Conservation (phyloP, 2,329 filamentous ascomycete genomes). For the Podosphaera xanthii region DNA sequence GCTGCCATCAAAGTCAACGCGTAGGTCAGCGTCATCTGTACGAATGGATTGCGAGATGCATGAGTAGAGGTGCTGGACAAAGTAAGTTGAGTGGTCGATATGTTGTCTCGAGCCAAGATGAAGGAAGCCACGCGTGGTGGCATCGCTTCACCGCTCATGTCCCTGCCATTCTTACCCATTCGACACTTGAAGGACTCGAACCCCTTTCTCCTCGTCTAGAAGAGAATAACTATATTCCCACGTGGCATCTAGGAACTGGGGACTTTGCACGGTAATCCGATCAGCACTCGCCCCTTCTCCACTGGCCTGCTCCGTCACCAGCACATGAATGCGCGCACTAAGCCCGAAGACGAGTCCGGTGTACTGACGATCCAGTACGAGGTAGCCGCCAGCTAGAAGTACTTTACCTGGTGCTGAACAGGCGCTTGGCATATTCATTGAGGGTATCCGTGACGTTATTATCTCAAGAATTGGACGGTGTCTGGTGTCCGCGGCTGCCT, state of each 20-base stretch:
- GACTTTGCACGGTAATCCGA: conserved; percentile 69
- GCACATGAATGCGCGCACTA: conserved; percentile 41
- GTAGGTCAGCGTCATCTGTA: conserved; percentile 78
- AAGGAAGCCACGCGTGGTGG: neutral
- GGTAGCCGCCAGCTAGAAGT: conserved; percentile 78
- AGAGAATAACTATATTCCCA: conserved; percentile 73
- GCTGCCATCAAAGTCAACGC: conserved; percentile 55
- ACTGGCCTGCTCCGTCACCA: conserved; percentile 32
- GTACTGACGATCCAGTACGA: conserved; percentile 73
- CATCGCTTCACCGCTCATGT: neutral
- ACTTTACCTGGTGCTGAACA: conserved; percentile 94
- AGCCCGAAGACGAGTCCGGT: conserved; percentile 52
- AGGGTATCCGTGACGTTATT: neutral
- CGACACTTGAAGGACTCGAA: conserved; percentile 51
- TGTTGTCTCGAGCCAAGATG: neutral
- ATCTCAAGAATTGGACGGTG: too few species aligned
- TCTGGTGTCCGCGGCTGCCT: too few species aligned
- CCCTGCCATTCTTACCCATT: neutral
- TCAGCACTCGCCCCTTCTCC: conserved; percentile 42
- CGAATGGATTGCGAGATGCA: conserved; percentile 51
- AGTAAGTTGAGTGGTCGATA: conserved; percentile 2
- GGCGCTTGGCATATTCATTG: conserved; percentile 10
- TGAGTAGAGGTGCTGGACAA: conserved; percentile 13
- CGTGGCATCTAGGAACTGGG: conserved; percentile 67
- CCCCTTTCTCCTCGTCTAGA: conserved; percentile 49